Base-by-base conservation (phyloP, 768 basidiomycete genomes). In the Stropharia rugosoannulata region DNA sequence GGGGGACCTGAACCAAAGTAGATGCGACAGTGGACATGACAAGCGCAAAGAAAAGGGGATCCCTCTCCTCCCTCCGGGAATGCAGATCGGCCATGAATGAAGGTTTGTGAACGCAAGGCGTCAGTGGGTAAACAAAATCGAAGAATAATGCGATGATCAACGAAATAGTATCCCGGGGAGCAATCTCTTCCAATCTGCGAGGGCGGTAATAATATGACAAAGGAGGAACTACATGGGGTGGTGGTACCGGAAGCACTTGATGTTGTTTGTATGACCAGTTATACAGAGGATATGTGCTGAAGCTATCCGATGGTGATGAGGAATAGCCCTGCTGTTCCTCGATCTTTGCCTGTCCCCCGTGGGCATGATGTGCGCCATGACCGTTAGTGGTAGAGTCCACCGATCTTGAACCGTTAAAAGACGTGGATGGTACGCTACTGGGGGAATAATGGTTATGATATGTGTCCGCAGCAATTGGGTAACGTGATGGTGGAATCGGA, bases 31-130 rank as follows among this genome's bases (percentile, higher is more conserved):
- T 91, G 12, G 87, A 89, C 86, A 95, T 90, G 59, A 97, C 90
- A 27, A 96, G 74, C 4, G 93, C 87, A 64, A 92, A 95, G 76
- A 95, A 96, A 38, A 95, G 82, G 25, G 93, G 92, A 63, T 95
- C 90, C 16, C 84, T 82, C 66, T 95, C 92, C 72, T 95, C 94
- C 55, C 91, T 73, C 41, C 82, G 83, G 0, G 84, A 76, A 59
- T 87, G 84, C 29, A 97, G 76, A 72, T 94, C 94, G n/a, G 90
- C 87, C 84, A 93, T 87, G 69, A 95, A 95, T 1, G 89, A 90
- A 25, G 92, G 92, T 66, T 89, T 90, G 74, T 97, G 95, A 42
- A 97, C 75, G 69, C 90, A 93, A 5, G 94, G 94, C 8, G 91
- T 95, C 32, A 96, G 79, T 8, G 91, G 89, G 70, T 94, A 94